Percentiles rank a stretch among this genome's conserved stretches.
Conservation (phyloP, 495 filamentous ascomycete species). For the Terfezia boudieri region DNA sequence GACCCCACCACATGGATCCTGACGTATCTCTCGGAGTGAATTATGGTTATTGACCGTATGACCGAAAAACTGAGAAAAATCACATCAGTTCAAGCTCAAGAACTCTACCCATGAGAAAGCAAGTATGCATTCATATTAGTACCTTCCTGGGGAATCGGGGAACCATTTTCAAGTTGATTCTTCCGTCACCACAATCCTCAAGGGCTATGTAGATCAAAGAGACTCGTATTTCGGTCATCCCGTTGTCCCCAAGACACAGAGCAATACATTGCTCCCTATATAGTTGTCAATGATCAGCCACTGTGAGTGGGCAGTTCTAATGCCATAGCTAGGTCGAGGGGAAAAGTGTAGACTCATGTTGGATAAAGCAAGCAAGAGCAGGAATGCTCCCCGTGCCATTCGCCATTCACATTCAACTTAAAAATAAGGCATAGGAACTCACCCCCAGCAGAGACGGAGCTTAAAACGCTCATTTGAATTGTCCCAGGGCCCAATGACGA, state of each 20-base stretch:
- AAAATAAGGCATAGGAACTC: background rate
- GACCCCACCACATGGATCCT: background rate
- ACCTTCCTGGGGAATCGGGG: background rate
- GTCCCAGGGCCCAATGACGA: background rate
- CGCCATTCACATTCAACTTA: too few relatives aligned
- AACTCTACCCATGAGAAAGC: too few relatives aligned
- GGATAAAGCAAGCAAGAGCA: too few relatives aligned
- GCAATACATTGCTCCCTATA: background rate
- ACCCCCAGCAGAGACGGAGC: background rate
- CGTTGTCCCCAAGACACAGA: background rate
- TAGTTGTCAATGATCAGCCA: background rate
- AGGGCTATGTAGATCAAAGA: background rate
- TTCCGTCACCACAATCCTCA: background rate
- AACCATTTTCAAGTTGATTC: background rate
- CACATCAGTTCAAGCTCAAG: too few relatives aligned
- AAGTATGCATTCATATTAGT: background rate
- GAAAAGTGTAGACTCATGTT: too few relatives aligned
- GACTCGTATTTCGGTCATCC: background rate
- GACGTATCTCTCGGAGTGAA: background rate
- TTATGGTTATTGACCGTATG: background rate
- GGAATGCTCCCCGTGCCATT: too few relatives aligned
- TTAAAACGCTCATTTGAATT: background rate
- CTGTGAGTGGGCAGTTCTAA: too few relatives aligned
- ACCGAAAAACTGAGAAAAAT: background rate
- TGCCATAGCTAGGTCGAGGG: too few relatives aligned